Conservation (phyloP, 208 protist species). For the Crithidia mellificae region DNA sequence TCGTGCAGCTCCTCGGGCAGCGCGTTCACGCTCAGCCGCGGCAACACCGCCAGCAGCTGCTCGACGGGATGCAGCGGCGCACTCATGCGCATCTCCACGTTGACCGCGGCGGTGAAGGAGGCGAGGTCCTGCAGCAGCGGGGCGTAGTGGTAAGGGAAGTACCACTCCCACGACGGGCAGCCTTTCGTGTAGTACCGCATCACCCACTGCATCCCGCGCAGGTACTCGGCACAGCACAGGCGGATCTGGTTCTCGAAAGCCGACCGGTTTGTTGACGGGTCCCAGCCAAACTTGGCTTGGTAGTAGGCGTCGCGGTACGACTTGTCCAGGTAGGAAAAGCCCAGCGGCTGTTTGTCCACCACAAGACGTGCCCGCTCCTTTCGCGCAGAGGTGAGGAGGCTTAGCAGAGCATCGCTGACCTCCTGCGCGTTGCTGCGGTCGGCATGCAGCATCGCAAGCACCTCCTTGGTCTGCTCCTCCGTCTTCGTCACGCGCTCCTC, state of each 20-base stretch:
- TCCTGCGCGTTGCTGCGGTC: constrained; percentile 59
- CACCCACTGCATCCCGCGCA: constrained; percentile 98
- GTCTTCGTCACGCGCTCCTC: constrained; percentile 64
- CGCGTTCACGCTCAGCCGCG: constrained; percentile 81
- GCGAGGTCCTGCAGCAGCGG: constrained; percentile 94
- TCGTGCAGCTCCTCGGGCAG: constrained; percentile 90
- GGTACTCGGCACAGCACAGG: constrained; percentile 89
- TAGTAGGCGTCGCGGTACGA: constrained; percentile 85
- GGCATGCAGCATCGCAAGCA: constrained; percentile 19
- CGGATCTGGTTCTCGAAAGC: constrained; percentile 72
- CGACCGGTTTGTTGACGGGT: constrained; percentile 31
- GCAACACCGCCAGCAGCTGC: constrained; percentile 98
- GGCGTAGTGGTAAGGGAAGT: constrained; percentile 99
- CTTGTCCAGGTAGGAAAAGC: constrained; percentile 79
- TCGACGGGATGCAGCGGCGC: constrained; percentile 96
- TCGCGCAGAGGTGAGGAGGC: constrained; percentile 35
- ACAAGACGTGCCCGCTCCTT: constrained; percentile 79
- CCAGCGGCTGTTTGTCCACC: constrained; percentile 60
- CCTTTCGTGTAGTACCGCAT: constrained; percentile 99
- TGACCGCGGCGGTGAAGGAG: constrained; percentile 49
- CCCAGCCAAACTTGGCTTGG: constrained; percentile 83
- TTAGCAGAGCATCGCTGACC: constrained; percentile 57
- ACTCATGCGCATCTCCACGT: constrained; percentile 72
- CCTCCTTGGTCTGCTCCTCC: constrained; percentile 39
- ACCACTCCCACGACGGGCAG: constrained; percentile 98